A percentile compares a stretch with the other conserved stretches of the same genome.
These are phyloP conservation scores for Hypomontagnella monticulosa DNA, from an alignment of 495 filamentous ascomycete species.

Conservation along the genomic window DNA sequence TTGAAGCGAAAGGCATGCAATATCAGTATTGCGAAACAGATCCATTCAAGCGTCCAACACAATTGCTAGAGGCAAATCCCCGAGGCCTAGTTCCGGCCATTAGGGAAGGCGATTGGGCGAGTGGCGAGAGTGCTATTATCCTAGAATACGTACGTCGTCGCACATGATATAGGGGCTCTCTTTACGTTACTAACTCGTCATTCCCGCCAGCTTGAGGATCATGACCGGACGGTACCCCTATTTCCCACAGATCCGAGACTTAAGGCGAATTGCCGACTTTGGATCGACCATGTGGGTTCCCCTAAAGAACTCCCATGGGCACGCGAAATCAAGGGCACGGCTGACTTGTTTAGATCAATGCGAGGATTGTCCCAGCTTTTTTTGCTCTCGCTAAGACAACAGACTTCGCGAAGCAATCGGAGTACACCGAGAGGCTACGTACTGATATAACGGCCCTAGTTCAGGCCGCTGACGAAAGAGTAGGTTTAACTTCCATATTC, in stretches of 20 bases:
- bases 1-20: constrained; percentile 82
- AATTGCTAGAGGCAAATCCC: constrained; percentile 86
- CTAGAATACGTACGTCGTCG: constrained; percentile 79
- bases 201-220: constrained; percentile 75
- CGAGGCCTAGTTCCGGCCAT: constrained; percentile 86
- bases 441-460: constrained; percentile 77
- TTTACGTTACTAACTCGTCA: constrained; percentile 2
- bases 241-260: constrained; percentile 74
- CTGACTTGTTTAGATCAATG: constrained; percentile 71
- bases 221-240: constrained; percentile 67
- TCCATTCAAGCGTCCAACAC: constrained; percentile 76
- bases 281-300: constrained; percentile 82
- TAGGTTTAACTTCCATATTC: constrained; percentile 6
- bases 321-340: constrained; percentile 15
- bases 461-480: constrained; percentile 65
- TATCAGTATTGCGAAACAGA: constrained; percentile 96
- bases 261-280: constrained; percentile 82
- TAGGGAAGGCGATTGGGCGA: constrained; percentile 85
- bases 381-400: constrained; percentile 80
- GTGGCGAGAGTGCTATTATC: constrained; percentile 85
- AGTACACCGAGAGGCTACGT: constrained; percentile 71
- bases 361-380: constrained; percentile 83
- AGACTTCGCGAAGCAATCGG: constrained; percentile 69
- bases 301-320: not conserved
- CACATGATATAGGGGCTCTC: not conserved